A percentile compares a stretch with the other conserved stretches of the same genome.
phyloP scores from a whole-genome alignment of 495 filamentous ascomycete genomes.

The Achaetomiella virescens region DNA sequence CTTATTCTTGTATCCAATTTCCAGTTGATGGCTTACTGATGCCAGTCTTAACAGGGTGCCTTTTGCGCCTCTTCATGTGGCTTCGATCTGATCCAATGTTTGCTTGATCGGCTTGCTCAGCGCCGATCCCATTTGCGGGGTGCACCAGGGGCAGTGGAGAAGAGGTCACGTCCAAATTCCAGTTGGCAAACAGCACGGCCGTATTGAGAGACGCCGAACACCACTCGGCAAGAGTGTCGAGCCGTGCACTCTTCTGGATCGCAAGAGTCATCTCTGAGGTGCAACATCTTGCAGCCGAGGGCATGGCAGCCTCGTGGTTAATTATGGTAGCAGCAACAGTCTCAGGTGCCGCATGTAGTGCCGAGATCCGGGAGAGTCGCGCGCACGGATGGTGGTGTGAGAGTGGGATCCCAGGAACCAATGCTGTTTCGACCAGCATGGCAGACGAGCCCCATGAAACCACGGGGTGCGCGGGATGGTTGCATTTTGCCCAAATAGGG shows the following conservation, averaged over 20 bases:
- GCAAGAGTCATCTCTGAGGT: no score
- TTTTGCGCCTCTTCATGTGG: not conserved
- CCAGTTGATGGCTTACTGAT: no score
- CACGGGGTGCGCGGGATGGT: not conserved
- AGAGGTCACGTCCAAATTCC: not conserved
- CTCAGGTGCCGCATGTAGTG: not conserved
- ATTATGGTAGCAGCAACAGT: not conserved
- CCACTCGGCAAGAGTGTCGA: not conserved
- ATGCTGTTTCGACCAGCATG: not conserved
- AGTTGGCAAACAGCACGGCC: not conserved
- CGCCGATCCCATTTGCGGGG: conserved; percentile 10
- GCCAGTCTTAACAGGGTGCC: no score
- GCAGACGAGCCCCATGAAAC: not conserved
- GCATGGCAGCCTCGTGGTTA: not conserved
- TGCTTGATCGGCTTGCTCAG: conserved; percentile 2
- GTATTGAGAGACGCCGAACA: not conserved
- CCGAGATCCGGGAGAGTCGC: not conserved
- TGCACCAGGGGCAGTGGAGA: conserved; percentile 6
- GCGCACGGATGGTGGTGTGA: not conserved
- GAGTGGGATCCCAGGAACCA: not conserved
- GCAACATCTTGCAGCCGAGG: no score
- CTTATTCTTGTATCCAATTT: no score
- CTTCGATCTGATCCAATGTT: not conserved
- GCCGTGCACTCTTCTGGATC: no score
- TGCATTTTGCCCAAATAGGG: not conserved